A percentile compares a stretch with the other conserved stretches of the same genome.
Conservation (phyloP, 2,329 filamentous ascomycete species). For the Talaromyces amestolkiae region DNA sequence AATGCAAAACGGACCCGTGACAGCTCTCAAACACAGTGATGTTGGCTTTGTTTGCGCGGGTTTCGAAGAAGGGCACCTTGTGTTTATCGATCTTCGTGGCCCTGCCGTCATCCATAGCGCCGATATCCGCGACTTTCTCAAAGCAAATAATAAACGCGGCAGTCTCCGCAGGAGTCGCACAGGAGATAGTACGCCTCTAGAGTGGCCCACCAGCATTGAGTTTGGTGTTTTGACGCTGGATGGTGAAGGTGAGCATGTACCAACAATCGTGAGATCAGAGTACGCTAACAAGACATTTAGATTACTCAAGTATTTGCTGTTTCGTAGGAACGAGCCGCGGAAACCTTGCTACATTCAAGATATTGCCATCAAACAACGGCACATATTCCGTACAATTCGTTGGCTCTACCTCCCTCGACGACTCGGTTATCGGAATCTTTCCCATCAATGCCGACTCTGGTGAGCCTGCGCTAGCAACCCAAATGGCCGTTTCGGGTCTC, state of each 20-base stretch:
- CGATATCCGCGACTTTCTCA: conserved; percentile 66
- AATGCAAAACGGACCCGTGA: conserved; percentile 78
- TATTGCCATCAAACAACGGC: conserved; percentile 68
- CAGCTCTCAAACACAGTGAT: conserved; percentile 78
- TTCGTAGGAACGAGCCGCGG: conserved; percentile 87
- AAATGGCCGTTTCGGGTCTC: conserved; percentile 70
- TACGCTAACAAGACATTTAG: conserved; percentile 37
- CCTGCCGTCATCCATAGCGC: conserved; percentile 78
- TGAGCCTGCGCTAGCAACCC: conserved; percentile 71
- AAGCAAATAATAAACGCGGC: conserved; percentile 69
- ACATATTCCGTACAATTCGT: conserved; percentile 71
- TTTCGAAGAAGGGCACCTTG: conserved; percentile 76
- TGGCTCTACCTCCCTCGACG: conserved; percentile 66
- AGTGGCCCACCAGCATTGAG: conserved; percentile 79
- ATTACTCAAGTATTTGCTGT: conserved; percentile 89
- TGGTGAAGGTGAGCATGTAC: conserved; percentile 61
- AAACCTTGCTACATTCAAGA: conserved; percentile 83
- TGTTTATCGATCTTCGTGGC: conserved; percentile 82
- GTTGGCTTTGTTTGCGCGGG: conserved; percentile 88
- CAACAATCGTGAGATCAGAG: conserved; percentile 24
- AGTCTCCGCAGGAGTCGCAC: conserved; percentile 63
- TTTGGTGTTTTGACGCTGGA: conserved; percentile 94
- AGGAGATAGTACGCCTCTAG: conserved; percentile 51
- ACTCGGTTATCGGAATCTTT: conserved; percentile 69
- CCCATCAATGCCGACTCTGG: conserved; percentile 80